phyloP scores from a whole-genome alignment of 805 yeast genomes.

The Komagataella phaffii region DNA sequence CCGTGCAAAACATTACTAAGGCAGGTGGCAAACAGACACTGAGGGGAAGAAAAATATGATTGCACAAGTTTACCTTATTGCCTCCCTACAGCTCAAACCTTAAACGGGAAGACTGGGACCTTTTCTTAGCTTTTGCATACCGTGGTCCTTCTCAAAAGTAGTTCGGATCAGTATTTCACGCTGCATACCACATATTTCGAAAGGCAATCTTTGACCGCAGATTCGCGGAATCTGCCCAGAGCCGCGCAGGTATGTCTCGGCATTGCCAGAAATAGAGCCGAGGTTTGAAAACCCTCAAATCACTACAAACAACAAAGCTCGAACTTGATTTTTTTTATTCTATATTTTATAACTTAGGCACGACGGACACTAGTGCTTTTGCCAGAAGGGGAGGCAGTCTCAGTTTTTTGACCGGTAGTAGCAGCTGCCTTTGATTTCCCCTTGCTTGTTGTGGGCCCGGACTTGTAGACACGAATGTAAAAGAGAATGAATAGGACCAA shows the following conservation, averaged over 20 bases:
- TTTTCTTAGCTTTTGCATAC: no score
- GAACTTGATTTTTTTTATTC: neutral
- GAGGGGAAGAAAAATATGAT: neutral
- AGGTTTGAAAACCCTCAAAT: neutral
- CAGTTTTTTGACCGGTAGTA: neutral
- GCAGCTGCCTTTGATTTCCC: slow-evolving; percentile 2
- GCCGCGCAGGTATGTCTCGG: neutral
- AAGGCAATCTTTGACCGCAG: neutral
- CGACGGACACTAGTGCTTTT: neutral
- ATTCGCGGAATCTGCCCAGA: neutral
- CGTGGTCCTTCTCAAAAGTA: no score
- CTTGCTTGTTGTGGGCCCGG: slow-evolving; percentile 20
- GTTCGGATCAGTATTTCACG: neutral
- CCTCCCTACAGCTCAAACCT: no score
- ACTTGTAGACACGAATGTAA: slow-evolving; percentile 77
- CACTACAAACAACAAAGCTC: neutral
- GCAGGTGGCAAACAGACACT: neutral
- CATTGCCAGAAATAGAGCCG: neutral
- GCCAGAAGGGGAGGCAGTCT: neutral
- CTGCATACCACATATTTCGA: neutral
- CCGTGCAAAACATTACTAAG: neutral
- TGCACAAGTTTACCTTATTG: neutral
- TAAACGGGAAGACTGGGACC: no score
- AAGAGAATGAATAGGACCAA: slow-evolving; percentile 83
- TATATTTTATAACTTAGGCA: neutral